phyloP scores from a whole-genome alignment of 2,329 filamentous ascomycete genomes.

The Colletotrichum sp. region DNA sequence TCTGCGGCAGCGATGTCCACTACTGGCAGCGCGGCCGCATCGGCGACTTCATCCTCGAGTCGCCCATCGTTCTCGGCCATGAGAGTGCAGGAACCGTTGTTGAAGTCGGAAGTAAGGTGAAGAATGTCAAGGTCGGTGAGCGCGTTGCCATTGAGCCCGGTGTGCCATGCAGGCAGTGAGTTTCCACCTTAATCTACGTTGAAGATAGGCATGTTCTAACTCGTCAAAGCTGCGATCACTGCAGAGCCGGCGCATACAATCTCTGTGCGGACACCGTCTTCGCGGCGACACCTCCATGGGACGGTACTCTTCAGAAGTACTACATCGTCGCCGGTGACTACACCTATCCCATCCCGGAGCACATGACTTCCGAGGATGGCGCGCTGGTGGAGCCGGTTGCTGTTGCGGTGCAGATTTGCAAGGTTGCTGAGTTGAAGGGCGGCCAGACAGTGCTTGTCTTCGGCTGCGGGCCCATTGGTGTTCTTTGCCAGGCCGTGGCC shows the following conservation, averaged over 20 bases:
- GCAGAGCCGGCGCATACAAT: constrained; percentile 43
- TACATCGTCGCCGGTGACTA: constrained; percentile 51
- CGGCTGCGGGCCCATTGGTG: constrained; percentile 54
- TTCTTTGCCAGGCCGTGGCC: constrained; percentile 49
- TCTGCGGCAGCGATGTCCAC: constrained; percentile 51
- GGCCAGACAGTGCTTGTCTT: constrained; percentile 50
- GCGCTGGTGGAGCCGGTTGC: constrained; percentile 57
- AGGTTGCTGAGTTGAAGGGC: constrained; percentile 40
- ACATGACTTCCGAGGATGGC: constrained; percentile 53
- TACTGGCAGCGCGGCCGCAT: constrained; percentile 52
- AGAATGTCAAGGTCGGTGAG: constrained; percentile 46
- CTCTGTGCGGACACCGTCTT: constrained; percentile 48
- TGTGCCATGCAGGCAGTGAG: constrained; percentile 38
- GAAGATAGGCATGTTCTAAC: not conserved
- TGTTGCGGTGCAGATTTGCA: constrained; percentile 52
- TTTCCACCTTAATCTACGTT: not conserved
- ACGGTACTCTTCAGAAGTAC: constrained; percentile 54
- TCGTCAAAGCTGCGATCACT: constrained; percentile 41
- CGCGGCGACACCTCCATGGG: constrained; percentile 52
- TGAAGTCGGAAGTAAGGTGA: constrained; percentile 43
- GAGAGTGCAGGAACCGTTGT: constrained; percentile 47
- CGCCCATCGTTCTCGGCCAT: constrained; percentile 52
- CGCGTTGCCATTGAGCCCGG: constrained; percentile 53
- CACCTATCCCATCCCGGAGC: constrained; percentile 47
- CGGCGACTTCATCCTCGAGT: constrained; percentile 46